These are phyloP conservation scores for Flaveria trinervia DNA, from an alignment of 129 eudicot species.

Conservation along the genomic window DNA sequence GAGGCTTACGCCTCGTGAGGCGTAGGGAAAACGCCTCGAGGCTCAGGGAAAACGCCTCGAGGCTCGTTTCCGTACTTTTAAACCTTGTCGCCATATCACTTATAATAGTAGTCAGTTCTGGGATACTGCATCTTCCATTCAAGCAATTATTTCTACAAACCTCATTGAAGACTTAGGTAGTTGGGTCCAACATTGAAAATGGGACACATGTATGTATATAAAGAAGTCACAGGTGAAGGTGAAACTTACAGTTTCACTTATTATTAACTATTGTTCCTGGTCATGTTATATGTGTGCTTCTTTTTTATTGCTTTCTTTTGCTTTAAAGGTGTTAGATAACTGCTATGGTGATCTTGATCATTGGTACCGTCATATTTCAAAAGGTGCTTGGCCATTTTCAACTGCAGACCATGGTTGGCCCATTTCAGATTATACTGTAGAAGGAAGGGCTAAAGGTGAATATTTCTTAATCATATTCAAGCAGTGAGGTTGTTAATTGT, in stretches of 20 bases:
- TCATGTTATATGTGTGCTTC: background rate
- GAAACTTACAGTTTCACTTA: background rate
- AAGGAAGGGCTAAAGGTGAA: conserved; percentile 70
- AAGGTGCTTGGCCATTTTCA: conserved; percentile 99
- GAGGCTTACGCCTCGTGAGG: too few species aligned
- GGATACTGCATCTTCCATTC: conserved; percentile 79
- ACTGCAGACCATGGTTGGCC: conserved; percentile 99
- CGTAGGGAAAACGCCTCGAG: too few species aligned
- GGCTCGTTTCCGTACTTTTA: too few species aligned
- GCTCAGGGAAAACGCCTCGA: too few species aligned
- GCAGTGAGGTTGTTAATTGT: background rate
- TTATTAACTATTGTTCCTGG: background rate
- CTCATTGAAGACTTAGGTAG: conserved; percentile 76
- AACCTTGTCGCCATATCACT: too few species aligned
- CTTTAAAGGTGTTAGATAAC: conserved; percentile 70
- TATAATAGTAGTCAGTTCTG: conserved; percentile 94
- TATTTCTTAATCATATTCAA: conserved; percentile 9
- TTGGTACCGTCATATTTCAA: conserved; percentile 94
- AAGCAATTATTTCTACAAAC: conserved; percentile 74
- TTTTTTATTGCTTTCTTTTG: background rate
- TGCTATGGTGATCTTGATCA: conserved; percentile 71
- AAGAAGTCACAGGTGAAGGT: conserved; percentile 71
- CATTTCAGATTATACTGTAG: conserved; percentile 95
- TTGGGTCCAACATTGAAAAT: conserved; percentile 63
- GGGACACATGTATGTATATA: conserved; percentile 64